These are phyloP conservation scores for Luffa acutangula DNA, from an alignment of 306 rosid species.

Conservation along the genomic window DNA sequence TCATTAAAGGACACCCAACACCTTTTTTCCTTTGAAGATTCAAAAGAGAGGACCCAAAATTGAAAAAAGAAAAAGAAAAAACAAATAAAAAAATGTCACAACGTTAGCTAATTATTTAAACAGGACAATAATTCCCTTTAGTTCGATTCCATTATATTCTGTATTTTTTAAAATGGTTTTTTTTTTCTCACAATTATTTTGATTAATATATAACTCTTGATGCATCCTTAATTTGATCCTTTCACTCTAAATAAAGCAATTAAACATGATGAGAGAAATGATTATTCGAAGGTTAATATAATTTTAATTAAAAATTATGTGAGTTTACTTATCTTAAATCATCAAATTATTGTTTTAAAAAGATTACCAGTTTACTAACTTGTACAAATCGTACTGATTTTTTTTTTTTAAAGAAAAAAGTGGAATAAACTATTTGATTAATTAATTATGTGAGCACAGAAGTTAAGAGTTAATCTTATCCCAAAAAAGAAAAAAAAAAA, in stretches of 20 bases:
- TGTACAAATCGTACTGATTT: no score
- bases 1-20: conserved; percentile 6
- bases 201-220: neutral
- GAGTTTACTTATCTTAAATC: no score
- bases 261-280: neutral
- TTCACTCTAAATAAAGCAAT: neutral
- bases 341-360: no score
- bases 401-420: no score
- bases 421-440: neutral
- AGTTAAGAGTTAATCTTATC: no score
- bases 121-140: neutral
- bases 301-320: no score
- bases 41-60: neutral
- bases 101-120: neutral
- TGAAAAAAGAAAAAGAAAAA: neutral
- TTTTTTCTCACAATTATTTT: neutral
- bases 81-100: neutral
- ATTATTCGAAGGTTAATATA: no score
- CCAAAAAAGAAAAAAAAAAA: no score
- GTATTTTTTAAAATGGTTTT: no score
- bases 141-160: neutral
- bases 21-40: neutral
- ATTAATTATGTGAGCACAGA: neutral
- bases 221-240: neutral
- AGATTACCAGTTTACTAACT: no score